Evolutionary conservation across 805 yeast genomes (phyloP).

Genomic region (Sugiyamaella lignohabitans): DNA sequence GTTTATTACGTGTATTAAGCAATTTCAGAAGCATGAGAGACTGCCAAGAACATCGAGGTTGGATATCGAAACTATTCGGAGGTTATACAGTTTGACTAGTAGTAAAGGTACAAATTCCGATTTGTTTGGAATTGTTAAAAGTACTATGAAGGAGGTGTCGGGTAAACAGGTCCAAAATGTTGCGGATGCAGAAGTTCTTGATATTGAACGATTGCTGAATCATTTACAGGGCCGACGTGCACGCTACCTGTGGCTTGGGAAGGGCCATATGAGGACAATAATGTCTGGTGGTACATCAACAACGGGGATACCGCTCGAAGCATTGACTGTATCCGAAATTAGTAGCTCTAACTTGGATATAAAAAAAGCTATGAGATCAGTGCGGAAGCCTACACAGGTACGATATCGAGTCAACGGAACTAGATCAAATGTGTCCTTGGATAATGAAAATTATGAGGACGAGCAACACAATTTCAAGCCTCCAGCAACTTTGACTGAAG

Average conservation of each 20-base stretch:
- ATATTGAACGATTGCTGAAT: constrained; percentile 29
- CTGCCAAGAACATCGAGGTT: constrained; percentile 46
- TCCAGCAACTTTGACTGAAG: constrained; percentile 2
- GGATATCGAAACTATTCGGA: constrained; percentile 50
- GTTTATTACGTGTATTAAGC: constrained; percentile 60
- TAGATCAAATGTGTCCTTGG: background rate
- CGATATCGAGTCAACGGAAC: background rate
- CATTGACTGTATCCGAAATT: constrained; percentile 1
- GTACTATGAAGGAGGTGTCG: constrained; percentile 62
- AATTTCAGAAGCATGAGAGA: constrained; percentile 68
- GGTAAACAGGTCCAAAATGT: constrained; percentile 31
- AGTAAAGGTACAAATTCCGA: constrained; percentile 37
- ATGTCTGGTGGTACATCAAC: background rate
- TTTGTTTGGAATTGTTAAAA: constrained; percentile 49
- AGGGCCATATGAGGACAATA: constrained; percentile 38
- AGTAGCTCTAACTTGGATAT: constrained; percentile 11
- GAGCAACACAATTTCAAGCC: background rate
- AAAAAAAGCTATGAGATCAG: constrained; percentile 15
- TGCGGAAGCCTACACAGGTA: background rate
- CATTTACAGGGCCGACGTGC: constrained; percentile 31
- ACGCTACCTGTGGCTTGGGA: constrained; percentile 42
- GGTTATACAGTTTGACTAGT: constrained; percentile 40
- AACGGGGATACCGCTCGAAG: background rate
- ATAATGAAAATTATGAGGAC: background rate
- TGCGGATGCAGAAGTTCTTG: constrained; percentile 32